Evolutionary conservation across 495 filamentous ascomycete genomes (phyloP).

Genomic region (Pyrenula aspistea): DNA sequence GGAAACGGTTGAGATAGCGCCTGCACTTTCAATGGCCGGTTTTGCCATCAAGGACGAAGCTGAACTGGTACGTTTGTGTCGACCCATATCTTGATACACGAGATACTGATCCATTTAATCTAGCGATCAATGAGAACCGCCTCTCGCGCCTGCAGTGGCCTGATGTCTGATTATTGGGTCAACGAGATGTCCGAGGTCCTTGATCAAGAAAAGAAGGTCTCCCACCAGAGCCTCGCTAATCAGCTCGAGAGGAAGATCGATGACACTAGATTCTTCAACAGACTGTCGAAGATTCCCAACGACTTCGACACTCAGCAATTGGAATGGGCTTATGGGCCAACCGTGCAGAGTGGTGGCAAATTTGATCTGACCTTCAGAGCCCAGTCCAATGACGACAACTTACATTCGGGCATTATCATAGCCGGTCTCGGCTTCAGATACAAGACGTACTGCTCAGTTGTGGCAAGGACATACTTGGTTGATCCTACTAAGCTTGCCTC

Average conservation of each 20-base stretch:
- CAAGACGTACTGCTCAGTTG: slow-evolving; percentile 81
- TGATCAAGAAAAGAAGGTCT: slow-evolving; percentile 92
- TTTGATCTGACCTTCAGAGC: slow-evolving; percentile 78
- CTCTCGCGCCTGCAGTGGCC: slow-evolving; percentile 78
- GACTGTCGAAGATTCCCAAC: slow-evolving; percentile 64
- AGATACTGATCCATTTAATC: slow-evolving; percentile 1
- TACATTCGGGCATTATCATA: slow-evolving; percentile 90
- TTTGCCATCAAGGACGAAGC: slow-evolving; percentile 95
- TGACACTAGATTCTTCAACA: slow-evolving; percentile 83
- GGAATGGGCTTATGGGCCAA: slow-evolving; percentile 87
- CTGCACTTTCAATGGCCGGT: slow-evolving; percentile 67
- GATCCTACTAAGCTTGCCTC: slow-evolving; percentile 94
- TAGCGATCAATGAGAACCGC: slow-evolving; percentile 83
- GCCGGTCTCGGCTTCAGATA: slow-evolving; percentile 85
- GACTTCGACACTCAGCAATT: slow-evolving; percentile 87
- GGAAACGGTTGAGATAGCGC: slow-evolving; percentile 78
- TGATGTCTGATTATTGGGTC: slow-evolving; percentile 89
- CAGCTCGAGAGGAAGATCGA: slow-evolving; percentile 87
- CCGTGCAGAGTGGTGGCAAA: slow-evolving; percentile 86
- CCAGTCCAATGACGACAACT: slow-evolving; percentile 63
- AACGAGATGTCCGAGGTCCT: slow-evolving; percentile 95
- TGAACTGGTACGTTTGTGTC: slow-evolving; percentile 50
- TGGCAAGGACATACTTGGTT: slow-evolving; percentile 88
- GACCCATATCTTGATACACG: background rate
- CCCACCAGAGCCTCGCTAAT: slow-evolving; percentile 67